Evolutionary conservation across 768 basidiomycete genomes (phyloP), one percentile per base, ranked within the genome.

Genomic region (Amanita polypyramis): DNA sequence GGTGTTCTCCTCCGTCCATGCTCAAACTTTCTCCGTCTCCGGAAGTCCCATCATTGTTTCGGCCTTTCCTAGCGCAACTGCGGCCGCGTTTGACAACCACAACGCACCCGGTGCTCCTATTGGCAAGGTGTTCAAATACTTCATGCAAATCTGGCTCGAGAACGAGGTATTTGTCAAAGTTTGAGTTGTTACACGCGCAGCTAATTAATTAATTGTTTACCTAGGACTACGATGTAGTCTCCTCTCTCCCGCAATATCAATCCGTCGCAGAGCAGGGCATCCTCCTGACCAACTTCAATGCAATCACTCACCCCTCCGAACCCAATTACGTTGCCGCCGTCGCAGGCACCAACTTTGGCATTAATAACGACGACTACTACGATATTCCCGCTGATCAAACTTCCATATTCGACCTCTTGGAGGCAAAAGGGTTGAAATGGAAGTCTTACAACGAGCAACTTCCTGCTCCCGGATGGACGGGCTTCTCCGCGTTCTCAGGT

Each of bases 391-490:
- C 52, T 23, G 80, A 79, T 54, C 62, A 79, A 6, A 76, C 79
- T 3, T 77, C 73, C 11, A 54, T 82, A 36, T 72, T 78, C 20
- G 82, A 84, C 53, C 65, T 83, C 14, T 62, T 84, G 25, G 81
- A 82, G 20, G 62, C 66, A 14, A 73, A 76, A 54, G 66, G 62
- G 37, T 68, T 84, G 35, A 74, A 74, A 5, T 84, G 82, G 80
- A 72, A 70, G 0, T 65, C 73, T 14, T 84, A 82, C 54, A 73
- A 79, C 57, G 79, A 82, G 55, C 73, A 70, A 51, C 66, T 80
- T 70, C 76, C 77, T 1, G 58, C 57, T 0, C 73, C 75, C 48
- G 77, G 70, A 5, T 79, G 63, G 43, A 51, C 58, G 12, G 74
- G 64, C 1, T 73, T 63, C 57, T 65, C 67, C 51, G 68, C 52